A percentile compares a stretch with the other conserved stretches of the same genome.
Conservation (phyloP, 2,329 filamentous ascomycete genomes). For the Penicillium hesseltinei region DNA sequence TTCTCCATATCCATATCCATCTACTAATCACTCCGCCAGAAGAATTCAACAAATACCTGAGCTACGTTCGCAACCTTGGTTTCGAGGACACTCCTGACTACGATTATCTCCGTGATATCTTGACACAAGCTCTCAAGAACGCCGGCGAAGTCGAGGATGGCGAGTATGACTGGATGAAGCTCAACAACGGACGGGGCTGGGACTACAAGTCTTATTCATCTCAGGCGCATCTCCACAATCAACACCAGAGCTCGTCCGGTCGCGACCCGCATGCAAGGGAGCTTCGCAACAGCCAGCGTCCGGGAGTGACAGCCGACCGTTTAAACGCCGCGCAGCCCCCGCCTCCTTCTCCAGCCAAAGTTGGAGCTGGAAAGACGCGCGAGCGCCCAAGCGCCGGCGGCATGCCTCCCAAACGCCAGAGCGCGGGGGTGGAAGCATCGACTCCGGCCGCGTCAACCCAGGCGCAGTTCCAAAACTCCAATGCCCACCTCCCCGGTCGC, state of each 20-base stretch:
- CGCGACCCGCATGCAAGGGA: constrained; percentile 73
- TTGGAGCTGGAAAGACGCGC: constrained; percentile 68
- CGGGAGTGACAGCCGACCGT: constrained; percentile 74
- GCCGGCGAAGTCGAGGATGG: constrained; percentile 93
- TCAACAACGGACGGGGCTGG: constrained; percentile 91
- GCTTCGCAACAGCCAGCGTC: constrained; percentile 59
- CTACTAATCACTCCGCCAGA: constrained; percentile 53
- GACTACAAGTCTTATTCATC: constrained; percentile 72
- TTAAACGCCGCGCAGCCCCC: constrained; percentile 93
- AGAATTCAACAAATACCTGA: constrained; percentile 96
- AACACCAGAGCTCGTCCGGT: constrained; percentile 77
- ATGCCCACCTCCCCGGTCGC: constrained; percentile 72
- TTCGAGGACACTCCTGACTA: constrained; percentile 99
- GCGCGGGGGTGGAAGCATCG: constrained; percentile 64
- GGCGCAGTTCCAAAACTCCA: constrained; percentile 95
- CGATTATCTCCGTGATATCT: constrained; percentile 93
- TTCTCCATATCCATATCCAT: background rate
- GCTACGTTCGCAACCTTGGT: constrained; percentile 93
- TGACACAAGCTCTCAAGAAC: constrained; percentile 93
- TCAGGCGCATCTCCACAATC: constrained; percentile 74
- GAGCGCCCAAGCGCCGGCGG: constrained; percentile 75
- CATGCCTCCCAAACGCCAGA: constrained; percentile 72
- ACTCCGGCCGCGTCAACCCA: constrained; percentile 89
- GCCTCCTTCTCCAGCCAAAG: constrained; percentile 80
- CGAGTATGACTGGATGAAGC: constrained; percentile 99